Base-by-base conservation (phyloP, 208 protist genomes). In the Acanthamoeba royreba region DNA sequence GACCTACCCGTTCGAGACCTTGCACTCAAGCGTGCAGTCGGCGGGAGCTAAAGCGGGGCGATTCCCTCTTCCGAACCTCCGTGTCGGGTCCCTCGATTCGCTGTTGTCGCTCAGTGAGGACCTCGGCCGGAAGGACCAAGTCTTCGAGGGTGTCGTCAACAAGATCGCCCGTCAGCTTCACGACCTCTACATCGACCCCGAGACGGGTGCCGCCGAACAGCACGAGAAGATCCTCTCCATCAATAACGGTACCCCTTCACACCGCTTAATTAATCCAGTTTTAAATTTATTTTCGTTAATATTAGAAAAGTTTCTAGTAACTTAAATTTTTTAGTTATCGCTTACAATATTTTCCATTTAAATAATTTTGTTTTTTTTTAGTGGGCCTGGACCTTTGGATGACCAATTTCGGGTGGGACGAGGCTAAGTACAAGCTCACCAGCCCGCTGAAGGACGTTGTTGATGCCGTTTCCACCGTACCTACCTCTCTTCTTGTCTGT, bases 81-180 rank as follows among this genome's bases (percentile, higher is more conserved):
- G 91, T 63, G 95, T 96, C n/a, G 96, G 96, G 31, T 96, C 95
- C 28, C 86, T 96, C 8, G 94, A 97, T 45, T 94, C 95, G 52
- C 95, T 97, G 19, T 91, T 96, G 47, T 31, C 81, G 17, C 66
- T 97, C 4, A 94, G 79, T 53, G 96, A 97, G 83, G 95, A 96
- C 19, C 89, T 97, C n/a, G 38, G 31, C 42, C 92, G 88, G 52
- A 86, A 93, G 33, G 96, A 97, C 85, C 40, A 28, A 2, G 91
- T 94, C 53, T 52, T 94, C n/a, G 94, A 97, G 85, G 35, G 15
- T 35, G 92, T 92, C 8, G 49, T 63, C n/a, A 87, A 88, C n/a
- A 96, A 95, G 40, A 95, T 96, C 15, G 93, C 93, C 22, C 69
- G 83, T 33, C 94, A 96, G 90, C 72, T 95, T 2, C 31, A 53